Evolutionary conservation across 1,284 basidiomycete species (phyloP), one percentile per base, ranked within the genome.

Genomic region (Rhodotorula sp.): DNA sequence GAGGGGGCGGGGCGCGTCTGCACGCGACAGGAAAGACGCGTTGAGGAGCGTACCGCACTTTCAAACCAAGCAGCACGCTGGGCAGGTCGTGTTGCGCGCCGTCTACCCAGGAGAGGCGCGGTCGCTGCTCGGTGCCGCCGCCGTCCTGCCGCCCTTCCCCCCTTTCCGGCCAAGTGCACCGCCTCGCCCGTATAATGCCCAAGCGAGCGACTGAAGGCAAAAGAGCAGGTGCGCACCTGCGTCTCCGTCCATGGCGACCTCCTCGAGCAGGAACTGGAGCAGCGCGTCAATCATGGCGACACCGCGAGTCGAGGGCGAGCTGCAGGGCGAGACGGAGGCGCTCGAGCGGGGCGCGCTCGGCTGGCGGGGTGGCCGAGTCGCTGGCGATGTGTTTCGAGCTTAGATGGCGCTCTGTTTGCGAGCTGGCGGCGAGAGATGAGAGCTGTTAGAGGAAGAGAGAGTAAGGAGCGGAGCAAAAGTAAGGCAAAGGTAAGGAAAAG

Each of bases 191-290:
- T 22, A n/a, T n/a, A n/a, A n/a, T n/a, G n/a, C n/a, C 7, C 25
- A 17, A 19, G 48, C n/a, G 17, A 29, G 9, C 29, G 39, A 17
- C 41, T 4, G 3, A 21, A 19, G 39, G 19, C 6, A 2, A 34
- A 58, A 44, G 37, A 25, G 53, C 17, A 67, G 9, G 54, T n/a
- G 44, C 87, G 83, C 79, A 90, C 89, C 89, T 46, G 89, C 84
- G 79, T 91, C 90, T n/a, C 91, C 90, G 73, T 92, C 90, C 80
- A 91, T 91, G 15, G 90, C 86, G 34, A 92, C 84, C 80, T 92
- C 89, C 66, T 88, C 87, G 51, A 91, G 84, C 80, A 89, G 89
- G 79, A 90, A 87, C 73, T 87, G 87, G 53, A 92, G 81, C 66
- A 92, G 87, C 75, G 90, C 87, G 80, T 91, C 91, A 87, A 91